Conservation (phyloP, 139 green algal species). For the Chlamydomonas sp. region DNA sequence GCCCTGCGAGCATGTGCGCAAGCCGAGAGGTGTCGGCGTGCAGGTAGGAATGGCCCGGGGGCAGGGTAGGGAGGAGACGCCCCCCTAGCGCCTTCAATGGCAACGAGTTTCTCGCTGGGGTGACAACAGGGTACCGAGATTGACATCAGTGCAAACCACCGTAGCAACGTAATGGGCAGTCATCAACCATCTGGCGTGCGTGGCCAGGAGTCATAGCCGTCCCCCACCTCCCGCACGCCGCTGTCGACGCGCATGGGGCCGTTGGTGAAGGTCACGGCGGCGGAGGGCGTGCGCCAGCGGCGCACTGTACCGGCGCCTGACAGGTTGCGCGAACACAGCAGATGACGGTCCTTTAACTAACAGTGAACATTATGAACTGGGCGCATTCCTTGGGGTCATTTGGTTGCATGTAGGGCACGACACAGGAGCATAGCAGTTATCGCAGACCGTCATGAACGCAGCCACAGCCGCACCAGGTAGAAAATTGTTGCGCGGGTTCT, state of each 20-base stretch:
- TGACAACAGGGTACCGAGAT: background rate
- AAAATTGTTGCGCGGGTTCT: slow-evolving; percentile 82
- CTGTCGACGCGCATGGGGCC: slow-evolving; percentile 73
- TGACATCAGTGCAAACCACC: background rate
- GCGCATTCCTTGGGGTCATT: too few relatives aligned
- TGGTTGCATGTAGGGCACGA: too few relatives aligned
- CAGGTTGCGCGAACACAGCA: background rate
- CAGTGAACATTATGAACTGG: too few relatives aligned
- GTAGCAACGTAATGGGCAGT: background rate
- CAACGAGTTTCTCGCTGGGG: background rate
- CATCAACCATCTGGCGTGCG: too few relatives aligned
- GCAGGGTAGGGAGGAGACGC: background rate
- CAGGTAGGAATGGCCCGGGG: background rate
- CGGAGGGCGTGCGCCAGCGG: slow-evolving; percentile 60
- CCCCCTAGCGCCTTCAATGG: background rate
- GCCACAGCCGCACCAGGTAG: slow-evolving; percentile 52
- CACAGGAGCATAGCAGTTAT: too few relatives aligned
- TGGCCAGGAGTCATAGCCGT: background rate
- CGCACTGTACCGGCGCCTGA: slow-evolving; percentile 65
- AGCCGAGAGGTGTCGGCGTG: too few relatives aligned
- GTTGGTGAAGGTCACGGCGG: slow-evolving; percentile 33
- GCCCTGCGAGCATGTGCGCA: background rate
- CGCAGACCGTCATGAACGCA: too few relatives aligned
- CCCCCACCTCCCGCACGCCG: slow-evolving; percentile 67
- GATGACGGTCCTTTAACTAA: background rate